A percentile compares a stretch with the other conserved stretches of the same genome.
Evolutionary conservation across 2,329 filamentous ascomycete species (phyloP).

Genomic region (Alternaria sp.): DNA sequence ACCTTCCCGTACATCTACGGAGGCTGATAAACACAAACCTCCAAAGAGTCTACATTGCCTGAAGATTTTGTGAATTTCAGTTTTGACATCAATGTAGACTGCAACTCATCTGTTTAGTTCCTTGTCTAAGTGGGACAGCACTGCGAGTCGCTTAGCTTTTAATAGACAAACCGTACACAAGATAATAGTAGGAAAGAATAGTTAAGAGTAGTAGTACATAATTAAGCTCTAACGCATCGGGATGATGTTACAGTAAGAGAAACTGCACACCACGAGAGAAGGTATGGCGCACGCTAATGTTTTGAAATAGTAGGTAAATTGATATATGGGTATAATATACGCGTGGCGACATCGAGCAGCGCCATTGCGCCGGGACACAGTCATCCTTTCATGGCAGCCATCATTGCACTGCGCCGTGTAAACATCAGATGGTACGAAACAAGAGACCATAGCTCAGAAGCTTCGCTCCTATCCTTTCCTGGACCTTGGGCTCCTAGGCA

Average conservation of each 20-base stretch:
- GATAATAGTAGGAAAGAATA: background rate
- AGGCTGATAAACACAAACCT: background rate
- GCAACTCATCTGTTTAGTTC: background rate
- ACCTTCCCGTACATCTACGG: background rate
- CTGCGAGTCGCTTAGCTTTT: background rate
- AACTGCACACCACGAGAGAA: background rate
- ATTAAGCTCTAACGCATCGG: background rate
- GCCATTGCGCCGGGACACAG: background rate
- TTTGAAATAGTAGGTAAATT: background rate
- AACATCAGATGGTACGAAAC: background rate
- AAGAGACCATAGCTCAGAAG: background rate
- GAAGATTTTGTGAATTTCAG: background rate
- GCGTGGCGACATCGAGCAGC: background rate
- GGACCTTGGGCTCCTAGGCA: conserved; percentile 51
- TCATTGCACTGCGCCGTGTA: background rate
- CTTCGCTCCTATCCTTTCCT: background rate
- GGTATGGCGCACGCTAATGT: background rate
- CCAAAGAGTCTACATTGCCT: background rate
- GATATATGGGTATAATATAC: background rate
- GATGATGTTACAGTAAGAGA: background rate
- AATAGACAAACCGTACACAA: background rate
- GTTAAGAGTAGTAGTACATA: background rate
- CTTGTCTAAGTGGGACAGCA: background rate
- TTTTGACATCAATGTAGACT: background rate
- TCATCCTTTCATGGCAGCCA: background rate